Percentiles rank a stretch among this genome's conserved stretches.
phyloP scores from a whole-genome alignment of 139 green algal genomes.

The Closterium sp. region DNA sequence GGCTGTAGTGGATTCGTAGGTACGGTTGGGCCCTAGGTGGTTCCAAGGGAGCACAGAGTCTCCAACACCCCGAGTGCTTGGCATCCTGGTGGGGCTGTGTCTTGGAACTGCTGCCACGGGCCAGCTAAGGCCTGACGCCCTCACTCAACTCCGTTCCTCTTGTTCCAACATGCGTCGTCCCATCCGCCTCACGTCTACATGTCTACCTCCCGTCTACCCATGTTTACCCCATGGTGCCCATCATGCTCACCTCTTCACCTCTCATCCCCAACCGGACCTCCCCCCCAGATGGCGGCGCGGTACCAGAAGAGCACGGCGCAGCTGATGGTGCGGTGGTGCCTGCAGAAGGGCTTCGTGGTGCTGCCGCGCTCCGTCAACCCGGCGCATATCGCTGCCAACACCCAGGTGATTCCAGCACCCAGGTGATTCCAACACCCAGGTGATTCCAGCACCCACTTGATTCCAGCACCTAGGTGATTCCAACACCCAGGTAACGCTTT shows the following conservation, averaged over 20 bases:
- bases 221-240: background rate
- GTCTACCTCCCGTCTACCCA: background rate
- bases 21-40: no score
- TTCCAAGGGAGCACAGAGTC: no score
- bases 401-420: conserved; percentile 41
- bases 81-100: no score
- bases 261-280: no score
- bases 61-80: no score
- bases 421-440: background rate
- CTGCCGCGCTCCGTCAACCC: conserved; percentile 65
- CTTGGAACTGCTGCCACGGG: no score
- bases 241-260: background rate
- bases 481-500: no score
- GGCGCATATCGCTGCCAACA: conserved; percentile 56
- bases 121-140: no score
- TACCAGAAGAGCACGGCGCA: conserved; percentile 35
- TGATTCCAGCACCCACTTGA: background rate
- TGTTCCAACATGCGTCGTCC: no score
- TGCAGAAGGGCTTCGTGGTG: conserved; percentile 67
- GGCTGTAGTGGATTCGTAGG: no score
- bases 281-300: conserved; percentile 2
- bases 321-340: conserved; percentile 62
- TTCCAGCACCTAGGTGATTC: background rate
- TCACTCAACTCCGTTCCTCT: no score
- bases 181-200: background rate